Conservation (phyloP, 164 flowering plant genomes). For the Vitis rupestris region DNA sequence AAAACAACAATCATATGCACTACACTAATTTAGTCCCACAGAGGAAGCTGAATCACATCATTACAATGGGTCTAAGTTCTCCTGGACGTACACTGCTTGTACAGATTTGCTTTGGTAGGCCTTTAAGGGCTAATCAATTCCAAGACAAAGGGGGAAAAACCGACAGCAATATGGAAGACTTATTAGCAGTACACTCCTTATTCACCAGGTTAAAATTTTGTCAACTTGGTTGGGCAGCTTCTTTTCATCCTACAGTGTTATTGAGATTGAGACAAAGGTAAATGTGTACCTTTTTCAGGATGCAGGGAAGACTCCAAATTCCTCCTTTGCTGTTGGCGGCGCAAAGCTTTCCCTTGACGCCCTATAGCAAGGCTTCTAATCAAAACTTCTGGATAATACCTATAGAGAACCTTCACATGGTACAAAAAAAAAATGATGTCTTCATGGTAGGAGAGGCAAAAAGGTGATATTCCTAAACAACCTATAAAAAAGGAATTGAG, state of each 20-base stretch:
- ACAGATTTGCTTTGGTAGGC: not conserved
- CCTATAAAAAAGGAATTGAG: too few relatives aligned
- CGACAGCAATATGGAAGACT: too few relatives aligned
- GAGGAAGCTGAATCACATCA: not conserved
- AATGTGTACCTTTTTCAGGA: constrained; percentile 12
- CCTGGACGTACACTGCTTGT: not conserved
- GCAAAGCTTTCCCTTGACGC: constrained; percentile 89
- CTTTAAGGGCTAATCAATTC: not conserved
- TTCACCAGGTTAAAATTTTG: constrained; percentile 8
- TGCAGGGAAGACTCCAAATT: constrained; percentile 22
- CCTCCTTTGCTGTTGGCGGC: constrained; percentile 63
- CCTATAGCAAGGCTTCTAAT: constrained; percentile 62
- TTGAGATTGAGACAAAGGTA: not conserved
- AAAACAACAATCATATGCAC: not conserved
- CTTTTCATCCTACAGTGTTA: constrained; percentile 9
- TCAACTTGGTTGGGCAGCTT: not conserved
- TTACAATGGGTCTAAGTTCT: not conserved
- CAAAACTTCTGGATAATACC: constrained; percentile 56
- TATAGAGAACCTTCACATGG: constrained; percentile 50
- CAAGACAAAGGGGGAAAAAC: not conserved
- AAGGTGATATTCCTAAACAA: too few relatives aligned
- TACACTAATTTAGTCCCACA: not conserved
- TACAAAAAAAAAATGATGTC: not conserved
- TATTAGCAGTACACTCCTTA: not conserved
- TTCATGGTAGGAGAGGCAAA: too few relatives aligned